A percentile compares a stretch with the other conserved stretches of the same genome.
phyloP scores from a whole-genome alignment of 805 yeast species.

The Lipomyces orientalis region DNA sequence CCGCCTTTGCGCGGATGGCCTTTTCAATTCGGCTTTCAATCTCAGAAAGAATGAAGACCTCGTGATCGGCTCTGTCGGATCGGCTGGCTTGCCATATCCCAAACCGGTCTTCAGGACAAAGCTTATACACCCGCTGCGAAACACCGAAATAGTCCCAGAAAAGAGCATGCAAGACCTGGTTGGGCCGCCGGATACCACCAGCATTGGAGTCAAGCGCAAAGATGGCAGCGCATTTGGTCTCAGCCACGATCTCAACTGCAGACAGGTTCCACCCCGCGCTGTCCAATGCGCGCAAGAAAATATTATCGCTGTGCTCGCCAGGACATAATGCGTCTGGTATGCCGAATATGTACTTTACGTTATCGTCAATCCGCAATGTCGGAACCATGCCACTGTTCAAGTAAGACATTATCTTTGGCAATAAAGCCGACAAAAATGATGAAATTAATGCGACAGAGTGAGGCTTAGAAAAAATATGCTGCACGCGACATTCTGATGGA shows the following conservation, averaged over 20 bases:
- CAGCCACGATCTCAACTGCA: slow-evolving; percentile 22
- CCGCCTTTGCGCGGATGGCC: background rate
- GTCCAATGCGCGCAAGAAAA: slow-evolving; percentile 10
- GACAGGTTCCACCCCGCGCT: slow-evolving; percentile 20
- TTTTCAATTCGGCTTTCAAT: background rate
- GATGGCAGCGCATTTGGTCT: slow-evolving; percentile 30
- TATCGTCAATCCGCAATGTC: no score
- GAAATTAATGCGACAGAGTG: background rate
- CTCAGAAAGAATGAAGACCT: background rate
- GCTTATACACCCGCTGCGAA: slow-evolving; percentile 17
- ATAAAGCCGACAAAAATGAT: no score
- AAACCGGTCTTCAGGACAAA: slow-evolving; percentile 32
- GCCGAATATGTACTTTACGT: no score
- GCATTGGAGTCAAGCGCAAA: slow-evolving; percentile 24
- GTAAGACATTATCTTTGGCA: no score
- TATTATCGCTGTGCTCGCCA: no score
- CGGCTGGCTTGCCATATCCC: slow-evolving; percentile 15
- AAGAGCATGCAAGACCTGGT: slow-evolving; percentile 18
- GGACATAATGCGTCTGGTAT: no score
- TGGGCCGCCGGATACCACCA: slow-evolving; percentile 18
- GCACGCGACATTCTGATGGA: background rate
- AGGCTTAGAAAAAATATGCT: slow-evolving; percentile 1
- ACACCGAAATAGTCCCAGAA: slow-evolving; percentile 25
- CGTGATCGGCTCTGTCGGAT: background rate
- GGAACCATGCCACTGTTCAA: no score